Base-by-base conservation (phyloP, 495 filamentous ascomycete species). In the Podospora didyma region DNA sequence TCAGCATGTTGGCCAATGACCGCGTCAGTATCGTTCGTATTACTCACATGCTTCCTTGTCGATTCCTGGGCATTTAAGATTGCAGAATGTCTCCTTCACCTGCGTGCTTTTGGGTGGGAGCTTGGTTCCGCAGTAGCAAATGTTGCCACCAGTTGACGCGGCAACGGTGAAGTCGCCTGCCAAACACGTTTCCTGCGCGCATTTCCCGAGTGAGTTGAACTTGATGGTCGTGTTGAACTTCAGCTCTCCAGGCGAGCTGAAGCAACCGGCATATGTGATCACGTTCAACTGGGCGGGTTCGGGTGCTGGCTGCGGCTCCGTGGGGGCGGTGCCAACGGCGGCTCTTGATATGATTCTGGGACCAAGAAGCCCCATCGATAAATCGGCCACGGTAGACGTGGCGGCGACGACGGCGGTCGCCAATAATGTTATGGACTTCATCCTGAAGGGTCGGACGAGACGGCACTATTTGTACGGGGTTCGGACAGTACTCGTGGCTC, bases 121-220 rank as follows among this genome's bases (percentile, higher is more conserved):
- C 35, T 65, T 63, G 37, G 79, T 62, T 37, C 88, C 88, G 63
- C 88, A 91, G 52, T 65, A 87, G 67, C 88, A 91, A 49, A 68
- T 42, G 23, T 64, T 59, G 16, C 64, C 61, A 17, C 57, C 52
- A 16, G 16, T 58, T 2, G 55, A 59, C 2, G 59, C 66, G 2
- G 52, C 58, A 1, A 65, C 62, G 39, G 21, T 6, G n/a, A 60
- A 61, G 1, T 62, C 61, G 1, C 44, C 0, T 0, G 2, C 0
- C 0, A 14, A n/a, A 53, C 71, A 73, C 3, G 45, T 55, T 0
- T 54, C 7, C 0, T 41, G 3, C 2, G 53, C 62, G 41, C 69
- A 72, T 11, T 3, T 2, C 31, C 55, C 53, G 12, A 47, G 53
- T 20, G 47, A 57, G 57, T 69, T 66, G 19, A 45, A 57, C 19